Evolutionary conservation across 352 stramenopile species (phyloP).

Genomic region (Phytophthora chlamydospora): DNA sequence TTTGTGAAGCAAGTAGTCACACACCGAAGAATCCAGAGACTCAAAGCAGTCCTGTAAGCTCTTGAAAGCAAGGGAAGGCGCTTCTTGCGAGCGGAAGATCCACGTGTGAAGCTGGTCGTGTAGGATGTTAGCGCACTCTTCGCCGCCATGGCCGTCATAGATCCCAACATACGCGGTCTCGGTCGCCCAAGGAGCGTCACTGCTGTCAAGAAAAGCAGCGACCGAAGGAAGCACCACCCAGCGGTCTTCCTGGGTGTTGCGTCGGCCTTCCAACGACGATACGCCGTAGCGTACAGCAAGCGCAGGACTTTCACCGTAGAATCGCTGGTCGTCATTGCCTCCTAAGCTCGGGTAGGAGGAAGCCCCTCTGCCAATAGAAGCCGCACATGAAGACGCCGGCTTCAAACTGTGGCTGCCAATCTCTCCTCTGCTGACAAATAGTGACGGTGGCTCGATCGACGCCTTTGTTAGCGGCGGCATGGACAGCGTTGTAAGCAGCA

Average conservation of each 20-base stretch:
- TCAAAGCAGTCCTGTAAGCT: constrained; percentile 58
- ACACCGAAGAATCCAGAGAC: constrained; percentile 70
- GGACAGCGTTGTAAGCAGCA: constrained; percentile 77
- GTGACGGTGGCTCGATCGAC: constrained; percentile 5
- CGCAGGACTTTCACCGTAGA: constrained; percentile 42
- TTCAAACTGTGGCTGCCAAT: background rate
- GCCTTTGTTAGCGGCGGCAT: constrained; percentile 60
- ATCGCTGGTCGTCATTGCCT: constrained; percentile 39
- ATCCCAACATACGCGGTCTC: constrained; percentile 66
- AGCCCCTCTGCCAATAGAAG: constrained; percentile 8
- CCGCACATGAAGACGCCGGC: constrained; percentile 2
- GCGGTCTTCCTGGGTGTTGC: constrained; percentile 79
- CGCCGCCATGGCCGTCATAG: constrained; percentile 86
- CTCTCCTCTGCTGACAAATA: constrained; percentile 12
- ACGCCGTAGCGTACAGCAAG: constrained; percentile 54
- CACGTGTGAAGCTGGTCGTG: constrained; percentile 76
- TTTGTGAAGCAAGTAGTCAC: constrained; percentile 73
- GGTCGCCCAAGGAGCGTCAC: constrained; percentile 7
- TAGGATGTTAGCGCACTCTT: constrained; percentile 75
- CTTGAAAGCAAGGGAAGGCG: constrained; percentile 25
- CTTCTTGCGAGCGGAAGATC: constrained; percentile 53
- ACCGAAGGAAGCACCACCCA: constrained; percentile 66
- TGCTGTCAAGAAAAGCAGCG: constrained; percentile 18
- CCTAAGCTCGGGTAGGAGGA: constrained; percentile 5
- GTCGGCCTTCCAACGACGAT: constrained; percentile 62